Evolutionary conservation across 192 early-diverging fungal genomes (phyloP).

Genomic region (Podila minutissima): DNA sequence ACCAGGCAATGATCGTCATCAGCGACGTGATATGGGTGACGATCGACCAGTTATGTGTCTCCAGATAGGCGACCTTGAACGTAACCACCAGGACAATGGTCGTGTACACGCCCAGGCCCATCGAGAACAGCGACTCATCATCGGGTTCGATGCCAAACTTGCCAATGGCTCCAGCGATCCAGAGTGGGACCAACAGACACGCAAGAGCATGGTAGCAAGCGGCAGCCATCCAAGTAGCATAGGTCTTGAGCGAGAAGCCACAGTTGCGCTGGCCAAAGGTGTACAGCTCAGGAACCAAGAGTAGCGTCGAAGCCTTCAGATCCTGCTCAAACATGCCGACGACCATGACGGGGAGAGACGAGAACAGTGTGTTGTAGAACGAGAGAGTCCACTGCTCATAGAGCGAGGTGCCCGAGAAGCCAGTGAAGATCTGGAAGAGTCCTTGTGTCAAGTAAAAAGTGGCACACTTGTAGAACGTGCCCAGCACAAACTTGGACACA

Average conservation of each 20-base stretch:
- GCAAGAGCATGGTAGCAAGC: conserved; percentile 64
- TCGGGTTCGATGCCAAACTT: conserved; percentile 51
- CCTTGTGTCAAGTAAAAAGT: conserved; percentile 81
- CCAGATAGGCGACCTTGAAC: conserved; percentile 75
- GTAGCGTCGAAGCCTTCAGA: conserved; percentile 68
- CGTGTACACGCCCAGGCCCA: conserved; percentile 66
- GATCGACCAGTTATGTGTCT: conserved; percentile 70
- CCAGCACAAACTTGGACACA: conserved; percentile 81
- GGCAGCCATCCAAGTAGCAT: conserved; percentile 62
- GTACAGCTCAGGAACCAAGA: conserved; percentile 80
- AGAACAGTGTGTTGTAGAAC: conserved; percentile 87
- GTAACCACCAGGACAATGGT: conserved; percentile 74
- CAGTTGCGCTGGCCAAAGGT: conserved; percentile 63
- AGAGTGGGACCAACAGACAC: conserved; percentile 60
- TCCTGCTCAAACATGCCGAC: conserved; percentile 89
- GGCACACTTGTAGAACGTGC: conserved; percentile 92
- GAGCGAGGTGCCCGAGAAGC: conserved; percentile 77
- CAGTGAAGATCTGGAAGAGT: conserved; percentile 80
- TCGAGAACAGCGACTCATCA: conserved; percentile 64
- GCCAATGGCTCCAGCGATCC: conserved; percentile 57
- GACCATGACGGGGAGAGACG: conserved; percentile 80
- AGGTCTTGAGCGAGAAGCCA: conserved; percentile 65
- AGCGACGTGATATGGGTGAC: conserved; percentile 69
- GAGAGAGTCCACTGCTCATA: conserved; percentile 83
- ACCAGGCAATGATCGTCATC: conserved; percentile 66